Percentiles rank a stretch among this genome's conserved stretches.
Evolutionary conservation across 116 monocot genomes (phyloP).

Genomic region (Thalassia testudinum): DNA sequence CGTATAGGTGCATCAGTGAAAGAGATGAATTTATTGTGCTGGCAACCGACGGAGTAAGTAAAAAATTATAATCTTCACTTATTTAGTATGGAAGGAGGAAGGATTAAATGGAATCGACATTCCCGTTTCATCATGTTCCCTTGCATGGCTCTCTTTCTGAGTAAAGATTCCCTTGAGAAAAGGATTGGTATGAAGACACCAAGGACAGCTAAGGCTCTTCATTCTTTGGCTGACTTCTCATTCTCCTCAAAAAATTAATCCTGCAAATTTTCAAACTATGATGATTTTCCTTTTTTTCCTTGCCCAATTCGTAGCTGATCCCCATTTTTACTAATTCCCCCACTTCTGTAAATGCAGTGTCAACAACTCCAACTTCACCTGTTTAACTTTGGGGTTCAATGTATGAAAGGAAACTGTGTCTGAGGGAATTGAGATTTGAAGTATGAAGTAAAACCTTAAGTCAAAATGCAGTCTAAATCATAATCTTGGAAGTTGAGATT

Average conservation of each 20-base stretch:
- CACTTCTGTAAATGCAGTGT: not conserved
- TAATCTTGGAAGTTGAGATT: no score
- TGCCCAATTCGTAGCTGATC: not conserved
- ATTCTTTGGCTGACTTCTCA: not conserved
- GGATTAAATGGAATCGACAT: not conserved
- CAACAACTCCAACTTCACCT: no score
- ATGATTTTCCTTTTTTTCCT: not conserved
- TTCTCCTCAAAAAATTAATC: not conserved
- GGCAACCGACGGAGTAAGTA: conserved; percentile 87
- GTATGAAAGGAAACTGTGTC: not conserved
- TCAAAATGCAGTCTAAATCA: no score
- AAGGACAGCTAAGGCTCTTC: not conserved
- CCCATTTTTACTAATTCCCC: not conserved
- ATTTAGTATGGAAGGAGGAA: no score
- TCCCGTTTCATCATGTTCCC: not conserved
- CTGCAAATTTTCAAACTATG: not conserved
- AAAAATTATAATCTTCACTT: no score
- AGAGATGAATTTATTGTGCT: conserved; percentile 75
- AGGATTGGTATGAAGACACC: no score
- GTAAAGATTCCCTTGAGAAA: no score
- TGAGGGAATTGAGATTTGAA: not conserved
- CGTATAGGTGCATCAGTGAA: conserved; percentile 44
- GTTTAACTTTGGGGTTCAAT: not conserved
- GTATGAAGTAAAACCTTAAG: no score
- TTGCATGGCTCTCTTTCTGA: not conserved